Base-by-base conservation (phyloP, 176 grass and related monocot genomes). In the Carex pumila region DNA sequence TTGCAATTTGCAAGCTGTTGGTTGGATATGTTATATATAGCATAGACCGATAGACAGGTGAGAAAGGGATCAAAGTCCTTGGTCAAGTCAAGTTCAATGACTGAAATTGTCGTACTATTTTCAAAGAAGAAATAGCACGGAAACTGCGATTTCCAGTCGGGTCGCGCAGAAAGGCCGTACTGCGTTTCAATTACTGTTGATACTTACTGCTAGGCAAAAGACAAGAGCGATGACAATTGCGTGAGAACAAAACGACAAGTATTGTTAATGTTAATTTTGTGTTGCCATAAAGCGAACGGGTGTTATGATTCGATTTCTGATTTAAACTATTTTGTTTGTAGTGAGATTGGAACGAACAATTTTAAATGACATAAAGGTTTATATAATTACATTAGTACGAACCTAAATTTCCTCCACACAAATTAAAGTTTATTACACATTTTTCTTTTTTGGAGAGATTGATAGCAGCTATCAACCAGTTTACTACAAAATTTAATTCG, bases 11-110 rank as follows among this genome's bases (percentile, higher is more conserved):
- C n/a, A 45, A 81, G 79, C 45, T 63, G n/a, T n/a, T 61, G 12
- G 3, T 4, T 36, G 12, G 6, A 6, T 81, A 43, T 63, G n/a
- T 39, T 32, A 64, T 49, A 81, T 34, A 34, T 34, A 34, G 32
- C 2, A 39, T 39, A 39, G 37, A 39, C 37, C 4, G 13, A 31
- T 55, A 74, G 14, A 59, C 17, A 64, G 1, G 47, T 25, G 12
- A 64, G 8, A 60, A 32, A 18, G 10, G 9, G 12, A 39, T 39
- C 37, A 5, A 17, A 45, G 34, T 43, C 8, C 39, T 64, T 81
- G 61, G 79, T 79, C 75, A 58, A 79, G 50, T 47, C 79, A 25
- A 81, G 79, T 63, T 81, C 79, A 63, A 81, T 7, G 61, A 62
- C 19, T 12, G 57, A 22, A 80, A 47, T 7, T 54, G n/a, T 36